Evolutionary conservation across 1,284 basidiomycete species (phyloP).

Genomic region (Fomitiporia mediterranea): DNA sequence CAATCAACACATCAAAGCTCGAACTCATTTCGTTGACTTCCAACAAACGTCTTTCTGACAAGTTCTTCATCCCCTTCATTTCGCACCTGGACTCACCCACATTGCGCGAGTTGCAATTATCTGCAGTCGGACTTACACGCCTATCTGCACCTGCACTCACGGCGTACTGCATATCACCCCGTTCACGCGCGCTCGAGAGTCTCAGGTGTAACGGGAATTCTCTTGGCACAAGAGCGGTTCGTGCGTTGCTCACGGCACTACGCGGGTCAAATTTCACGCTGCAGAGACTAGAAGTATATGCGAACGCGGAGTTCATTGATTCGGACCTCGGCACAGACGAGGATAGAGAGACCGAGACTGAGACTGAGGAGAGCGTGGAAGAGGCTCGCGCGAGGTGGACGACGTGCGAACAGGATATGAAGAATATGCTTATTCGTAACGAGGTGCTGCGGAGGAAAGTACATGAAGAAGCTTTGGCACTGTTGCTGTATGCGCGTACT

Average conservation of each 20-base stretch:
- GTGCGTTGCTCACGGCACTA: conserved; percentile 42
- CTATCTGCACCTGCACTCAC: conserved; percentile 40
- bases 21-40: conserved; percentile 41
- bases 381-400: conserved; percentile 8
- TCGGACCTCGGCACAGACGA: conserved; percentile 9
- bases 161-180: conserved; percentile 47
- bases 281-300: conserved; percentile 45
- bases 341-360: not conserved
- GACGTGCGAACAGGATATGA: conserved; percentile 32
- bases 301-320: conserved; percentile 44
- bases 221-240: conserved; percentile 43
- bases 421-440: conserved; percentile 44
- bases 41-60: conserved; percentile 41
- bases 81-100: conserved; percentile 40
- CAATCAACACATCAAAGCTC: conserved; percentile 47
- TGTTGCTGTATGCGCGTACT: conserved; percentile 48
- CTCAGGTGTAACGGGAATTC: conserved; percentile 55
- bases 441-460: conserved; percentile 40
- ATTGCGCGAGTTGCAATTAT: conserved; percentile 53
- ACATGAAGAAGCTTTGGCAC: conserved; percentile 45
- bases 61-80: conserved; percentile 48
- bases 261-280: conserved; percentile 47
- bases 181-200: conserved; percentile 42
- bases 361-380: conserved; percentile 6
- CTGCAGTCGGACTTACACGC: conserved; percentile 46